Conservation (phyloP, 169 alveolate species). For the Plasmodium blacklocki region DNA sequence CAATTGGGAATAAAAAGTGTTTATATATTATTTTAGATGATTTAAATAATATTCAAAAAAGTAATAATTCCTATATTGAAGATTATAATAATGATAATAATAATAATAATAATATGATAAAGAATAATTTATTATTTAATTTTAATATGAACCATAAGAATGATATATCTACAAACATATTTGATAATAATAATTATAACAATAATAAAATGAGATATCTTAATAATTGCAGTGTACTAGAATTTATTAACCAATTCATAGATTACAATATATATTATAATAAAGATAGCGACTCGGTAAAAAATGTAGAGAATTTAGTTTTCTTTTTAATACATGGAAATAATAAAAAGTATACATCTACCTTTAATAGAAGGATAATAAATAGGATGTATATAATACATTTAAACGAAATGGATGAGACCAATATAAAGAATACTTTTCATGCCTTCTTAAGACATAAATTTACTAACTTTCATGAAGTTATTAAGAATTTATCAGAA, state of each 20-base stretch:
- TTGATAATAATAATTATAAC: constrained; percentile 4
- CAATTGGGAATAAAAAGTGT: constrained; percentile 65
- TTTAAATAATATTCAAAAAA: constrained; percentile 58
- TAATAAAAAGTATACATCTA: constrained; percentile 62
- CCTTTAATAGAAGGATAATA: constrained; percentile 61
- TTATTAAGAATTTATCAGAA: constrained; percentile 66
- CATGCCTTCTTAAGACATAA: constrained; percentile 71
- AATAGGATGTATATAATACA: constrained; percentile 53
- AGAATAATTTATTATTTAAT: constrained; percentile 31
- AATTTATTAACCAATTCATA: constrained; percentile 68
- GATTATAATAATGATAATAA: neutral
- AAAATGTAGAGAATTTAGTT: constrained; percentile 66
- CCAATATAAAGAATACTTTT: constrained; percentile 49
- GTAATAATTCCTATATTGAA: constrained; percentile 11
- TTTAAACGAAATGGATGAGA: constrained; percentile 76
- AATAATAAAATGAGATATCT: neutral
- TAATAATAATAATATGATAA: neutral
- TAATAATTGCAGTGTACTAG: constrained; percentile 35
- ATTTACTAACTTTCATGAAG: constrained; percentile 75
- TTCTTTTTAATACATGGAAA: constrained; percentile 75
- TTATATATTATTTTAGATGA: constrained; percentile 71
- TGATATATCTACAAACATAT: constrained; percentile 12
- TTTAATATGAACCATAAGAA: constrained; percentile 29
- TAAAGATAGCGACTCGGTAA: constrained; percentile 51
- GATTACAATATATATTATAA: constrained; percentile 72